Evolutionary conservation across 83 land plant genomes (phyloP).

Genomic region (Isoetes engelmannii): DNA sequence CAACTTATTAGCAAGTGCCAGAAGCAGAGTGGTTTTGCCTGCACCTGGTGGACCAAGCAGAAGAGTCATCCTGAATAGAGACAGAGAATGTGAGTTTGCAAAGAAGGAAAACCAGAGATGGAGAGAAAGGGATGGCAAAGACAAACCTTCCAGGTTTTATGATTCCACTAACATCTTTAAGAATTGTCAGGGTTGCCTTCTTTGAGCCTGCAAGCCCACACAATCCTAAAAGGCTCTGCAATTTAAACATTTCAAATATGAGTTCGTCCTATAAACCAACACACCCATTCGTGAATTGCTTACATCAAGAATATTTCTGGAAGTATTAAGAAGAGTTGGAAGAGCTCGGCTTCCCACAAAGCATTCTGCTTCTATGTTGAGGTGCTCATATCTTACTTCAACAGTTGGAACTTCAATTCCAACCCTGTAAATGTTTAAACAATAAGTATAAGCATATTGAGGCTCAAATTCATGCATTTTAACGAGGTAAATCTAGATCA

Average conservation of each 20-base stretch:
- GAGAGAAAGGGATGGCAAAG: not conserved
- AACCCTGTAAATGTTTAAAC: no score
- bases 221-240: conserved; percentile 18
- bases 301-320: conserved; percentile 23
- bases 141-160: conserved; percentile 31
- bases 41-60: no score
- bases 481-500: no score
- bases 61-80: no score
- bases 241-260: conserved; percentile 2
- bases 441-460: no score
- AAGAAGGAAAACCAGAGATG: not conserved
- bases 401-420: conserved; percentile 31
- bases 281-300: not conserved
- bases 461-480: no score
- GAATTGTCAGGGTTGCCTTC: conserved; percentile 25
- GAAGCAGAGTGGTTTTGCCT: not conserved
- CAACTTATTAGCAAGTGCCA: not conserved
- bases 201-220: conserved; percentile 17
- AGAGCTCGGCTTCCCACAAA: conserved; percentile 28
- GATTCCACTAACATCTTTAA: conserved; percentile 28
- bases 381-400: conserved; percentile 28
- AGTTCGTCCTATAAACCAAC: no score
- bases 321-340: conserved; percentile 25
- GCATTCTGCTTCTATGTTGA: conserved; percentile 26
- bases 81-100: not conserved